Evolutionary conservation across 768 basidiomycete genomes (phyloP).

Genomic region (Cyathus striatus): DNA sequence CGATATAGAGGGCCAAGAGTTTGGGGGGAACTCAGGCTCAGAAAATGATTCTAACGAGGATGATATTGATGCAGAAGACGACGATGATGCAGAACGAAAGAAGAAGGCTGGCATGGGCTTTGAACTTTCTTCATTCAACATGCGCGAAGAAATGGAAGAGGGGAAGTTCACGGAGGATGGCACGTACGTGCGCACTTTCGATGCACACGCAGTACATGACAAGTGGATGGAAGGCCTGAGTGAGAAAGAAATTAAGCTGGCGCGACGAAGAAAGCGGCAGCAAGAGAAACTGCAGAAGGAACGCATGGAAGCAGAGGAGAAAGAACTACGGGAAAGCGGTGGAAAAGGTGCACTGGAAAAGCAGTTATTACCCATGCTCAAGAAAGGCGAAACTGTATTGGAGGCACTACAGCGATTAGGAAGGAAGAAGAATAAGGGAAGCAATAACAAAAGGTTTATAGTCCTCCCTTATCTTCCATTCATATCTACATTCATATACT

Average conservation of each 20-base stretch:
- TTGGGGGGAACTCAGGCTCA: constrained; percentile 43
- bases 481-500: too few species aligned
- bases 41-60: constrained; percentile 37
- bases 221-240: constrained; percentile 92
- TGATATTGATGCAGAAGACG: constrained; percentile 63
- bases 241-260: constrained; percentile 81
- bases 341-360: constrained; percentile 59
- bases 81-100: constrained; percentile 71
- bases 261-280: constrained; percentile 67
- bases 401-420: constrained; percentile 88
- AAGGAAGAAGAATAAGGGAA: constrained; percentile 39
- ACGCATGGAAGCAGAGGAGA: constrained; percentile 67
- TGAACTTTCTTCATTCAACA: constrained; percentile 94
- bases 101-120: constrained; percentile 90
- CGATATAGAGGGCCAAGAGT: constrained; percentile 98
- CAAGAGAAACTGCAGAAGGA: constrained; percentile 71
- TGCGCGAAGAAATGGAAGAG: constrained; percentile 98
- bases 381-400: constrained; percentile 87
- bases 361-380: constrained; percentile 69
- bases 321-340: constrained; percentile 63
- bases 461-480: too few species aligned
- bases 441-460: constrained; percentile 26
- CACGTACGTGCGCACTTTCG: constrained; percentile 77
- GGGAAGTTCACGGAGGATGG: constrained; percentile 97
- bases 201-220: constrained; percentile 90